Evolutionary conservation across 768 basidiomycete genomes (phyloP).

Genomic region (Serendipita vermifera): DNA sequence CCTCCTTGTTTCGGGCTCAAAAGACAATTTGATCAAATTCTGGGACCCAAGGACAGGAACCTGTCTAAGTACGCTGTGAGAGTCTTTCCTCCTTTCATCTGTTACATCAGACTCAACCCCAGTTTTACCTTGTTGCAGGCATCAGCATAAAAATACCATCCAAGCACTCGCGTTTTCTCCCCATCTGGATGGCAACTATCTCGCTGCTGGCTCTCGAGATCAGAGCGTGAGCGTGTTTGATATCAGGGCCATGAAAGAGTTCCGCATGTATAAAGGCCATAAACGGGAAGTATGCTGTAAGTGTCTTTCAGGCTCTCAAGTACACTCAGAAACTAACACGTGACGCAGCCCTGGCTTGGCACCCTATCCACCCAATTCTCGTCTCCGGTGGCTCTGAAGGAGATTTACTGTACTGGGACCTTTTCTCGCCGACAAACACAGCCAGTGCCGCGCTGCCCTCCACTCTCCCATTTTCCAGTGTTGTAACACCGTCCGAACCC

Average conservation of each 20-base stretch:
- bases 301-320: conserved; percentile 22
- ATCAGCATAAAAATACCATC: conserved; percentile 94
- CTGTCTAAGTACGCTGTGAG: conserved; percentile 77
- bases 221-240: conserved; percentile 94
- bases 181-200: conserved; percentile 60
- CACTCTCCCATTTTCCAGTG: conserved; percentile 34
- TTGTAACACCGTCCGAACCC: conserved; percentile 38
- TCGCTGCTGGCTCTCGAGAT: conserved; percentile 91
- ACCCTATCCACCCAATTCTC: conserved; percentile 83
- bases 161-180: conserved; percentile 90
- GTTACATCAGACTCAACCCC: not conserved
- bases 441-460: conserved; percentile 27
- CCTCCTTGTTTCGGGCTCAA: conserved; percentile 85
- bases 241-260: conserved; percentile 95
- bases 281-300: conserved; percentile 96
- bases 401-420: conserved; percentile 86
- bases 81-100: conserved; percentile 20
- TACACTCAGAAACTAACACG: not conserved
- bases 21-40: conserved; percentile 97
- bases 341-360: conserved; percentile 83
- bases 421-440: conserved; percentile 33
- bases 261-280: conserved; percentile 84
- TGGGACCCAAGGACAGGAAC: conserved; percentile 97
- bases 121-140: conserved; percentile 33
- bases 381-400: conserved; percentile 93